Evolutionary conservation across 2,329 filamentous ascomycete species (phyloP).

Genomic region (Ramularia collo-cygni): DNA sequence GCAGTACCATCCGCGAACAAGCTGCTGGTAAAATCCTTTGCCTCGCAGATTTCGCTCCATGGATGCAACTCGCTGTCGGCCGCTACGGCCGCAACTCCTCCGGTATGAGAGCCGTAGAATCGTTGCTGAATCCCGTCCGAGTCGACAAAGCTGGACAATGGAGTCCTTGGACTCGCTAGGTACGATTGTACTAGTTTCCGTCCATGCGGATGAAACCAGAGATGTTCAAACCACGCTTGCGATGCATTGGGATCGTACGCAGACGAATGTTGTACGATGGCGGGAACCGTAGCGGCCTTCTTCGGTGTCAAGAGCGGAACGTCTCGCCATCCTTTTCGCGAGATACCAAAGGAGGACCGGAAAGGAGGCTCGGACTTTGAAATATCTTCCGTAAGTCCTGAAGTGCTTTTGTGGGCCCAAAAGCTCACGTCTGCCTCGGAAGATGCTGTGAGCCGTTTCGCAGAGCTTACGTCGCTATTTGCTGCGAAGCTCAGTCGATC

Average conservation of each 20-base stretch:
- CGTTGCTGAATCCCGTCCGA: too few species aligned
- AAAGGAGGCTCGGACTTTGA: constrained; percentile 10
- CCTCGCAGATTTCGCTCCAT: too few species aligned
- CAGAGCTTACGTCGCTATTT: neutral
- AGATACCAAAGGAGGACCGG: constrained; percentile 7
- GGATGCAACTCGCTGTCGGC: too few species aligned
- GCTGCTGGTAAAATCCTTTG: too few species aligned
- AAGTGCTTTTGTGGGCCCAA: too few species aligned
- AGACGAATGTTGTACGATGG: constrained; percentile 5
- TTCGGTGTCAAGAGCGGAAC: constrained; percentile 8
- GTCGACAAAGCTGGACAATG: constrained; percentile 1
- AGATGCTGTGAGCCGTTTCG: constrained; percentile 1
- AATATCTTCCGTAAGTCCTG: constrained; percentile 9
- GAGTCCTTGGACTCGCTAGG: constrained; percentile 1
- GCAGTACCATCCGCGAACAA: too few species aligned
- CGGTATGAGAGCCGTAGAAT: too few species aligned
- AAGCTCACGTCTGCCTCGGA: too few species aligned
- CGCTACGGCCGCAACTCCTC: too few species aligned
- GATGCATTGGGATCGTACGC: neutral
- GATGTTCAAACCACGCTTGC: constrained; percentile 6
- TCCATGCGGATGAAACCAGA: constrained; percentile 14
- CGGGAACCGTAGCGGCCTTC: constrained; percentile 6
- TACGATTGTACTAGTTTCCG: constrained; percentile 9
- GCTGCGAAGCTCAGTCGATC: constrained; percentile 5
- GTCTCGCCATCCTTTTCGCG: constrained; percentile 6